A percentile compares a stretch with the other conserved stretches of the same genome.
phyloP scores from a whole-genome alignment of 2,329 filamentous ascomycete species.

The Nannizzia gypsea region DNA sequence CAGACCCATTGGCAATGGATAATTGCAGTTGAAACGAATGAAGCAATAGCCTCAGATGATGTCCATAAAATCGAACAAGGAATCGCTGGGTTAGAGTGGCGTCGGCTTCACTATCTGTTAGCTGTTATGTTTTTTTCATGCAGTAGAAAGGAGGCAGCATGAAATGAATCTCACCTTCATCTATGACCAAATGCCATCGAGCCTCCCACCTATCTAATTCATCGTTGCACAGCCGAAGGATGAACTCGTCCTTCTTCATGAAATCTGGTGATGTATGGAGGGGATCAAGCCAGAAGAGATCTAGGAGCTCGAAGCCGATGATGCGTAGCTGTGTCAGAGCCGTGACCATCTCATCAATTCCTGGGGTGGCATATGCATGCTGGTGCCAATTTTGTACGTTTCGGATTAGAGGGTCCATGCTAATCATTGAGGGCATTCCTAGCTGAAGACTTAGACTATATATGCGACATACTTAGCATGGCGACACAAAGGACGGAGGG shows the following conservation, averaged over 20 bases:
- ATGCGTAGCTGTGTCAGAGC: constrained; percentile 29
- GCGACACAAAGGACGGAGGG: background rate
- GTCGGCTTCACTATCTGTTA: constrained; percentile 7
- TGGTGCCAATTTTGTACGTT: constrained; percentile 28
- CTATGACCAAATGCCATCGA: constrained; percentile 14
- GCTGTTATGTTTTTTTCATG: background rate
- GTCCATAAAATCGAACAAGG: constrained; percentile 30
- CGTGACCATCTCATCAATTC: constrained; percentile 26
- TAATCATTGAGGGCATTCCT: constrained; percentile 35
- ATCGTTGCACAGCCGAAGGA: constrained; percentile 14
- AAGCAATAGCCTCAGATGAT: constrained; percentile 28
- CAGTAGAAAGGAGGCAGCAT: background rate
- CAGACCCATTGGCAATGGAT: constrained; percentile 18
- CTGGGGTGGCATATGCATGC: constrained; percentile 20
- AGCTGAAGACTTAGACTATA: constrained; percentile 32
- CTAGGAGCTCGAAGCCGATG: constrained; percentile 27
- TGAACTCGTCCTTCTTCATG: constrained; percentile 13
- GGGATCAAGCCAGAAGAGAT: constrained; percentile 17
- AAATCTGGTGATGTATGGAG: constrained; percentile 10
- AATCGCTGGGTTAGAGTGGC: constrained; percentile 25
- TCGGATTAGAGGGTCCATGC: constrained; percentile 28
- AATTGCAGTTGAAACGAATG: constrained; percentile 29
- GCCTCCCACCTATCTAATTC: constrained; percentile 16
- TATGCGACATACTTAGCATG: background rate
- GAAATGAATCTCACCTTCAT: constrained; percentile 11